Evolutionary conservation across 345 rosid species (phyloP), one percentile per base, ranked within the genome.

Genomic region (Linum lewisii): DNA sequence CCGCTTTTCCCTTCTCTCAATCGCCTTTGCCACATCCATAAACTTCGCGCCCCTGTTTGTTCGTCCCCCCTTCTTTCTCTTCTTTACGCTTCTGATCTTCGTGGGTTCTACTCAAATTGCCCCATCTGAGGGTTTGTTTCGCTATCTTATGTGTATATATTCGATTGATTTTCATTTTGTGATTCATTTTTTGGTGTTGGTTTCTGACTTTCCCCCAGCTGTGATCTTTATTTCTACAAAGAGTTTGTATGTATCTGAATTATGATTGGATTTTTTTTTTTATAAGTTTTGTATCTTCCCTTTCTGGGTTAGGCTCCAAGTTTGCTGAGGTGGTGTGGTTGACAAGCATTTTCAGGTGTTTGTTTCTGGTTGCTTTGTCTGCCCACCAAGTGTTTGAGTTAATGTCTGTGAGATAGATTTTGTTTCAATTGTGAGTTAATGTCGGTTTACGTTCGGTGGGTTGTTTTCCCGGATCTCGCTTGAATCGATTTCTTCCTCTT

Each of bases 401-500:
- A 16, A 16, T 11, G 47, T 16, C 47, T 42, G 47, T 7, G 14
- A 11, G 18, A 16, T 42, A 11, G 47, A 42, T 52, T 24, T 52
- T 19, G 2, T 42, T 42, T 42, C 13, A 3, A 16, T 42, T 42
- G 14, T 16, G 18, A 42, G 15, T 42, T 16, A 42, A 42, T 11
- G 47, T 16, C 4, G 18, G 15, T 42, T 16, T 11, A 11, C 15
- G 14, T 42, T 42, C 18, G 47, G 16, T 42, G 47, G 2, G 47
- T 42, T 42, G 47, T 42, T 50, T 51, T 58, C 51, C 34, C 34
- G 63, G 63, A 65, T 65, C 58, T 20, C 9, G 50, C 6, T 23
- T 13, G 24, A 50, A 21, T 49, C 36, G 11, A 16, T 21, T 34
- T 51, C 16, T 60, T 8, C 45, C 49, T 63, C 52, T 57, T 7